phyloP scores from a whole-genome alignment of 176 grass and related monocot species.

The Avena insularis region DNA sequence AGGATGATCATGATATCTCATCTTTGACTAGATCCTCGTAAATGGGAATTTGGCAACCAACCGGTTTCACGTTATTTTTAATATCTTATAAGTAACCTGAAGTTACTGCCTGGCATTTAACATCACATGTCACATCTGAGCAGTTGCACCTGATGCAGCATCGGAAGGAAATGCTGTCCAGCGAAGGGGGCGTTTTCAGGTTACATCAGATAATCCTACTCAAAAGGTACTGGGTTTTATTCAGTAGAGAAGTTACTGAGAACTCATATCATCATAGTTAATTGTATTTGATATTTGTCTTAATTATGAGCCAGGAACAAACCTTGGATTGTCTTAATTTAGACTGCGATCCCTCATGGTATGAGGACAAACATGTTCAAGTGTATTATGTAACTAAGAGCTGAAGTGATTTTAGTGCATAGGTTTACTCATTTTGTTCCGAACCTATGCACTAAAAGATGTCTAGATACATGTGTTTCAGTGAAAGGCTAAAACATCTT shows the following conservation, averaged over 20 bases:
- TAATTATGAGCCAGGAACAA: constrained; percentile 2
- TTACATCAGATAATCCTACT: constrained; percentile 68
- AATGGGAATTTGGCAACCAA: constrained; percentile 15
- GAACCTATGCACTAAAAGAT: too few species aligned
- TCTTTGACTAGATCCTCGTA: background rate
- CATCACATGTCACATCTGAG: constrained; percentile 39
- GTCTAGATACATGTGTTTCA: too few species aligned
- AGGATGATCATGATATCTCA: constrained; percentile 34
- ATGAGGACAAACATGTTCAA: background rate
- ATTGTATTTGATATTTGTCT: constrained; percentile 37
- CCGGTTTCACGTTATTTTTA: background rate
- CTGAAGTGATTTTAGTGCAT: constrained; percentile 1
- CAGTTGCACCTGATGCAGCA: constrained; percentile 57
- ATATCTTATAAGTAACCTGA: background rate
- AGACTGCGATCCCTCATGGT: background rate
- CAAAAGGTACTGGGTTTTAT: constrained; percentile 74
- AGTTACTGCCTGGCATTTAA: constrained; percentile 31
- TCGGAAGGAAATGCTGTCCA: constrained; percentile 71
- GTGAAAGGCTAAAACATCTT: too few species aligned
- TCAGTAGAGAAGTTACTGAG: background rate
- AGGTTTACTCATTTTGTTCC: too few species aligned
- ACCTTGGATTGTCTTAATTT: constrained; percentile 18
- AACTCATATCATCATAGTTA: background rate
- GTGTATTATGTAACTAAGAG: constrained; percentile 7
- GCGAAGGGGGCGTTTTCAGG: constrained; percentile 86